Evolutionary conservation across 257 asterid species (phyloP), one percentile per base, ranked within the genome.

Genomic region (Scutellaria baicalensis): DNA sequence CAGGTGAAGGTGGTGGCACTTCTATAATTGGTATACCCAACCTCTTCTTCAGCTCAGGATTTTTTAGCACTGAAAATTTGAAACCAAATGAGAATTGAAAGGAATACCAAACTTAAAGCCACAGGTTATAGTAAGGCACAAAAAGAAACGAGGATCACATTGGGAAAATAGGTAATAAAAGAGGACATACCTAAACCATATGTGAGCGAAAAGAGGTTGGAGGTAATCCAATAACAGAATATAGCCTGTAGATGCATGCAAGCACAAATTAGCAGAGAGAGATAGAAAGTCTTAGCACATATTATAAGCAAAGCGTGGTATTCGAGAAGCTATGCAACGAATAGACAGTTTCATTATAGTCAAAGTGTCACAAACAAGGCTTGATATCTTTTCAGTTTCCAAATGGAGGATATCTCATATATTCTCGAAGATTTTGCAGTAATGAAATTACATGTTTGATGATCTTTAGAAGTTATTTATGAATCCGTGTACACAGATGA

Each of bases 221-320:
- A 83, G 63, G 97, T 89, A 57, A 93, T 84, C 99, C 99, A 91
- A 49, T 93, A 93, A 77, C 91, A 91, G 76, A 89, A 91, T 70
- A 93, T 72, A 59, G 94, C 99, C 99, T 93, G 96, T 63, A 64
- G 33, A 80, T 43, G 55, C 23, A 59, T 17, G 54, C 8, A 68
- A 38, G 27, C 56, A 17, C 8, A 18, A 23, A 27, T 27, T 27
- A 27, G 33, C 33, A 27, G 33, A 27, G 33, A 2, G 3, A 23
- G 27, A 23, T 1, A 23, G 1, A 23, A 1, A 23, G 1, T 23
- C 33, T 27, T 1, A 2, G 33, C 33, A 27, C 33, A 27, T 27
- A 27, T 27, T 3, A 27, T 27, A 27, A 27, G 33, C 33, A 27
- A 1, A 3, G 3, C 33, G 33, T 4, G 3, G 33, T 27, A 1